phyloP scores from a whole-genome alignment of 805 yeast species.

The Sungouiella blattae region DNA sequence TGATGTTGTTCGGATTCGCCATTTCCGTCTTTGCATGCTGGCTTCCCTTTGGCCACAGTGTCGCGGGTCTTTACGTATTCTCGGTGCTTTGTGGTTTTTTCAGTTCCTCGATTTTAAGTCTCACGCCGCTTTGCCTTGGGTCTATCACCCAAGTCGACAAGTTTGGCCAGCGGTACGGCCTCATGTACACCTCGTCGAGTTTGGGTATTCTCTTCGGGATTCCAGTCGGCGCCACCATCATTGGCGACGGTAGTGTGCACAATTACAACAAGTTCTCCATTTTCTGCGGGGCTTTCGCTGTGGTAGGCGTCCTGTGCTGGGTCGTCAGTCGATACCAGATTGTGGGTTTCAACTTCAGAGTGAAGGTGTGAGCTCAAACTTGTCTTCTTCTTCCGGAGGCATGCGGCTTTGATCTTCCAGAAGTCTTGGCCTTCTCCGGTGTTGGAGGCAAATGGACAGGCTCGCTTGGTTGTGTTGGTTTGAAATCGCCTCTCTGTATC shows the following conservation, averaged over 20 bases:
- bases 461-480: not conserved
- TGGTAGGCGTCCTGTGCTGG: slow-evolving; percentile 38
- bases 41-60: slow-evolving; percentile 57
- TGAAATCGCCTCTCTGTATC: slow-evolving; percentile 6
- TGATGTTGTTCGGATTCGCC: slow-evolving; percentile 44
- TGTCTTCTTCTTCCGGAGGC: not conserved
- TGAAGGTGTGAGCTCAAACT: slow-evolving; percentile 8
- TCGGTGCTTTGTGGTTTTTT: slow-evolving; percentile 55
- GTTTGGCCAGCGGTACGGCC: slow-evolving; percentile 68
- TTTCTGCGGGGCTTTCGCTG: slow-evolving; percentile 40
- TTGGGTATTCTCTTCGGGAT: slow-evolving; percentile 34
- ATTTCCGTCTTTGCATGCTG: slow-evolving; percentile 53
- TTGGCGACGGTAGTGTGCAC: slow-evolving; percentile 25
- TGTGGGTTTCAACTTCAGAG: slow-evolving; percentile 37
- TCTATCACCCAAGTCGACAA: slow-evolving; percentile 59
- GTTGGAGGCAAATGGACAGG: too few relatives aligned
- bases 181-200: slow-evolving; percentile 60
- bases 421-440: too few relatives aligned
- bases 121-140: slow-evolving; percentile 69
- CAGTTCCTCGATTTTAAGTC: slow-evolving; percentile 57
- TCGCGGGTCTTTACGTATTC: slow-evolving; percentile 47
- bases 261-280: slow-evolving; percentile 43
- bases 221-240: slow-evolving; percentile 34
- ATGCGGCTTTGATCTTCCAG: too few relatives aligned
- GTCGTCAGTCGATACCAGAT: slow-evolving; percentile 39